Evolutionary conservation across 2,329 filamentous ascomycete genomes (phyloP), one percentile per base, ranked within the genome.

Genomic region (Clonostachys chloroleuca): DNA sequence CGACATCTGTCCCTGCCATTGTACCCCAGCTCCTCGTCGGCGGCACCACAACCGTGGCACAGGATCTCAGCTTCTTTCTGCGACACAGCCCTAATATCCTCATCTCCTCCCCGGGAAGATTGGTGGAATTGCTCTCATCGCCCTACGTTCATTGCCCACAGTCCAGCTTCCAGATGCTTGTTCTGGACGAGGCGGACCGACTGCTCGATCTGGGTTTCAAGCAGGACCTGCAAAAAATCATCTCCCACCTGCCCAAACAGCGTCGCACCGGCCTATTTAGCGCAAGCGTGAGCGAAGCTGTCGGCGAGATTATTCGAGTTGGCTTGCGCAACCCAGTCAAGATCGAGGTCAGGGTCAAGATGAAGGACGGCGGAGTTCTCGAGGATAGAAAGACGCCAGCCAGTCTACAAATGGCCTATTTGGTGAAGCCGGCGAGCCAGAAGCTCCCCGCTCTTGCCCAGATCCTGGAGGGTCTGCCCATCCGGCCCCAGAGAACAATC

Each of bases 131-230:
- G 1, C 75, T 99, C 5, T 84, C 86, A 0, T 95, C 90, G 2
- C 87, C 85, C 2, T 87, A 95, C 59, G 91, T 96, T 13, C 89
- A 95, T 63, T 92, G 89, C 56, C 84, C 89, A 1, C 87, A 92
- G 51, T 91, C 89, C 2, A 89, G 89, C 0, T 97, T 99, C 55
- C 92, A 99, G 63, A 83, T 90, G 44, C 80, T 99, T 12, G 88
- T 99, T 5, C 78, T 99, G 35, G 94, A 99, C 61, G 94, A 99
- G 70, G 94, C 92, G 44, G 94, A 99, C 66, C 80, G 94, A 49
- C 72, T 99, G 24, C 75, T 99, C 12, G 94, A 99, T 67, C 77
- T 97, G 18, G 94, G 95, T 6, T 97, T 99, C 68, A 94, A 95
- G 64, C 85, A 89, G 47, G 91, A 96, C 55, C 68, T 99, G 30